Evolutionary conservation across 371 early-diverging fungal genomes (phyloP), one percentile per base, ranked within the genome.

Genomic region (Batkoa obscura): DNA sequence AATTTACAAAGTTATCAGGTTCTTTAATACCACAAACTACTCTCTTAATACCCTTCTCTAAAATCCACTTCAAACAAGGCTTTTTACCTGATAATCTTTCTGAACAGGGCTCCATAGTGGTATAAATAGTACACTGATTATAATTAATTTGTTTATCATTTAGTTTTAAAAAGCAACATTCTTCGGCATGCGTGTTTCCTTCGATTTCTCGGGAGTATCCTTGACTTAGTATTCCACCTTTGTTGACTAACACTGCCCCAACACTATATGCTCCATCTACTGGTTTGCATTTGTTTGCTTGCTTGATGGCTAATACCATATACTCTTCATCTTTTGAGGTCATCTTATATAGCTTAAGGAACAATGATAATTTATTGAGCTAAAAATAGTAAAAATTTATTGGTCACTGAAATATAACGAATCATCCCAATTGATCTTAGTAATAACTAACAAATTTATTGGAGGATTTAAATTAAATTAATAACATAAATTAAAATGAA

Each of bases 151-250:
- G 9, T 42, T 33, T 31, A 17, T 38, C 59, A 34, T n/a, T n/a
- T n/a, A 86, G 66, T 64, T 92, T 92, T 34, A 72, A 42, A 0
- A 90, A 67, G 35, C 80, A 78, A 57, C 81, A 78, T 71, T 92
- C 83, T 62, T 92, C 93, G 5, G 93, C 93, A 64, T 92, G 93
- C 0, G 90, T 90, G 65, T 92, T 92, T 5, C 90, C 93, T 9
- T 81, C 81, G 31, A 92, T 63, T 64, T 90, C 93, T 50, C 90
- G 78, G 15, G 90, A 90, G 58, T 64, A 89, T 4, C 90, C 90
- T 13, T 80, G 81, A 0, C 78, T 58, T 0, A 88, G 70, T 17
- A 87, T 63, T 32, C 63, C 67, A 15, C 68, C 54, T n/a, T n/a
- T n/a, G 5, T 59, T 59, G 8, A 59, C 56, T 35, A 67, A 60